Evolutionary conservation across 2,329 filamentous ascomycete species (phyloP), one percentile per base, ranked within the genome.

Genomic region (Grosmannia serpens): DNA sequence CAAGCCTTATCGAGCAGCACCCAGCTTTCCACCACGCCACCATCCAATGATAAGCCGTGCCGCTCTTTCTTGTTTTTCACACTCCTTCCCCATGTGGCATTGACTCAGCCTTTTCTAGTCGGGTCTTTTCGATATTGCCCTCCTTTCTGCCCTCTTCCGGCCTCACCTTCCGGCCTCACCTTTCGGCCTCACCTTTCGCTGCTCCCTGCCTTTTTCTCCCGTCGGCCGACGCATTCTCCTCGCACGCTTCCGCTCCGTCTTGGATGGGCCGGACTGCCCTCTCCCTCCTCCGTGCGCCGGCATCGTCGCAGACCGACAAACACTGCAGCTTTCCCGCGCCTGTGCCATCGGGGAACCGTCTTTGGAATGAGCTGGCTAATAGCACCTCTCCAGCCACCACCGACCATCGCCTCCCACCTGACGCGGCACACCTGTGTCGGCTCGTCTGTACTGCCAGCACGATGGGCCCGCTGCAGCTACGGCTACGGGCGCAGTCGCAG

Each of bases 361-460:
- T 35, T 46, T 58, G 56, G 56, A 54, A 58, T 58, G 56, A 53
- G 51, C 27, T 54, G 27, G n/a, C 41, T 54, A 27, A 4, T 26
- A 13, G 20, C 24, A 35, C 24, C 27, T n/a, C 31, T 24, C 22
- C 49, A 11, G 26, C n/a, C 50, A 22, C 38, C 27, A 17, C 24
- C 38, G 35, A 46, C 38, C 53, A 46, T 47, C 53, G 9, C 38
- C 41, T 54, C 52, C 15, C 31, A 52, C 17, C 33, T 44, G 54
- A 49, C 54, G 44, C 44, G 54, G 44, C 44, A 24, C 41, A 8
- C 13, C 35, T 26, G 29, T 17, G 29, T 38, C 35, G 24, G 20
- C 53, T 11, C 29, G 27, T 9, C 27, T n/a, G 15, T 33, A 4
- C 41, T 29, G 41, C 54, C 44, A 22, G 11, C 54, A 26, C 27